Conservation (phyloP, 163 green algal species). For the Scenedesmus sp. region DNA sequence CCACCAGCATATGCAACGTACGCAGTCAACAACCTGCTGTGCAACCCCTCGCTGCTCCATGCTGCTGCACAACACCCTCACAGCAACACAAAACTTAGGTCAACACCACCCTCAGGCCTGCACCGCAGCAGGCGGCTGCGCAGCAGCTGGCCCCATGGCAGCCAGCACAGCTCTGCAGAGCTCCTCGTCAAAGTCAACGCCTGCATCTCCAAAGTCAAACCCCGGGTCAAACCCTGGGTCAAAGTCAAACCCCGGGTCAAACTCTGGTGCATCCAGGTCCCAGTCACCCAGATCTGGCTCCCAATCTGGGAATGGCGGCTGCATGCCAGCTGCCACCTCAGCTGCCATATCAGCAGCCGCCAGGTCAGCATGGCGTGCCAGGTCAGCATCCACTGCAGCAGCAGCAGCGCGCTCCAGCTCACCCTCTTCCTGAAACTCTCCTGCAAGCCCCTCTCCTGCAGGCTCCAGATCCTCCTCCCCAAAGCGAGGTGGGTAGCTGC, state of each 20-base stretch:
- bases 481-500: conserved; percentile 29
- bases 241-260: conserved; percentile 9
- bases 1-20: too few relatives aligned
- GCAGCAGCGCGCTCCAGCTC: not conserved
- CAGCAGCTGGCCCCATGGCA: not conserved
- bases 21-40: not conserved
- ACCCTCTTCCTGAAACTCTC: not conserved
- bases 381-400: not conserved
- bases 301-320: not conserved
- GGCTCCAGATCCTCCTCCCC: not conserved
- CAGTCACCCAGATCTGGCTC: conserved; percentile 5
- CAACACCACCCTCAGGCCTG: not conserved
- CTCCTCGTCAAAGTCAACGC: conserved; percentile 8
- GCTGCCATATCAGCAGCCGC: not conserved
- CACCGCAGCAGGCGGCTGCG: not conserved
- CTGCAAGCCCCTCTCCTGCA: not conserved
- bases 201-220: not conserved
- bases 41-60: not conserved
- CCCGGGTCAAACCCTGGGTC: conserved; percentile 21
- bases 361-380: not conserved
- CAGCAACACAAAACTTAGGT: too few relatives aligned
- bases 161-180: not conserved
- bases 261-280: conserved; percentile 3
- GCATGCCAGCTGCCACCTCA: not conserved
- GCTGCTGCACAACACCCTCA: too few relatives aligned